Percentiles rank a stretch among this genome's conserved stretches.
Evolutionary conservation across 805 yeast species (phyloP).

Genomic region (Candida nonsorbophila): DNA sequence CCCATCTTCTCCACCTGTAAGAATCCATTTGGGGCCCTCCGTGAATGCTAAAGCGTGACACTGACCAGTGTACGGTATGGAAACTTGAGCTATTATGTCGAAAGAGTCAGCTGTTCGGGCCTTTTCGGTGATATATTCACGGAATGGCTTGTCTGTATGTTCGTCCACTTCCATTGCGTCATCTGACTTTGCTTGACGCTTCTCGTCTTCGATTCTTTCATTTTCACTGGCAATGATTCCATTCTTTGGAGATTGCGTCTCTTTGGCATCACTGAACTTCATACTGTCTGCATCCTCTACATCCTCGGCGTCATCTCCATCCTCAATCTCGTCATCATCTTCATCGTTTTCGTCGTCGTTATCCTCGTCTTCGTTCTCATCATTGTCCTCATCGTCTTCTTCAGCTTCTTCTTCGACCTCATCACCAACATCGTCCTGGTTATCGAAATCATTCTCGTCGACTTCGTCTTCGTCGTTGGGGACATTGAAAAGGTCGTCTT

Average conservation of each 20-base stretch:
- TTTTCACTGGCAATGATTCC: slow-evolving; percentile 1
- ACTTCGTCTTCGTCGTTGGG: slow-evolving; percentile 16
- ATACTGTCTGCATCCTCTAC: slow-evolving; percentile 12
- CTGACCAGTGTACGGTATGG: slow-evolving; percentile 75
- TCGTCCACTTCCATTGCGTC: slow-evolving; percentile 3
- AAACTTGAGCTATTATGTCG: slow-evolving; percentile 80
- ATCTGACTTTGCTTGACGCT: slow-evolving; percentile 1
- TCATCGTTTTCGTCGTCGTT: slow-evolving; percentile 12
- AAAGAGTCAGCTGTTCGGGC: slow-evolving; percentile 50
- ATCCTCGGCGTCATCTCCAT: slow-evolving; percentile 13
- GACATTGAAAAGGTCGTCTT: slow-evolving; percentile 23
- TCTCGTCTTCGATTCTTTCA: not conserved
- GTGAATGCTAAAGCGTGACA: slow-evolving; percentile 76
- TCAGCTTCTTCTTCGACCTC: slow-evolving; percentile 10
- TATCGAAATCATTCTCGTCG: slow-evolving; percentile 20
- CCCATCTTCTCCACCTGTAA: slow-evolving; percentile 96
- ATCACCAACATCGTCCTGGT: slow-evolving; percentile 16
- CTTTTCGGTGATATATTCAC: slow-evolving; percentile 30
- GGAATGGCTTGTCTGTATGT: slow-evolving; percentile 9
- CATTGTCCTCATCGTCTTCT: slow-evolving; percentile 12
- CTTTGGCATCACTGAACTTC: slow-evolving; percentile 6
- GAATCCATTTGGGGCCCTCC: slow-evolving; percentile 77
- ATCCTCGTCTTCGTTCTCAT: slow-evolving; percentile 13
- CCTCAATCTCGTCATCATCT: slow-evolving; percentile 13
- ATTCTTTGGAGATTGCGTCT: slow-evolving; percentile 3